Evolutionary conservation across 305 asterid species (phyloP).

Genomic region (Fraxinus baroniana): DNA sequence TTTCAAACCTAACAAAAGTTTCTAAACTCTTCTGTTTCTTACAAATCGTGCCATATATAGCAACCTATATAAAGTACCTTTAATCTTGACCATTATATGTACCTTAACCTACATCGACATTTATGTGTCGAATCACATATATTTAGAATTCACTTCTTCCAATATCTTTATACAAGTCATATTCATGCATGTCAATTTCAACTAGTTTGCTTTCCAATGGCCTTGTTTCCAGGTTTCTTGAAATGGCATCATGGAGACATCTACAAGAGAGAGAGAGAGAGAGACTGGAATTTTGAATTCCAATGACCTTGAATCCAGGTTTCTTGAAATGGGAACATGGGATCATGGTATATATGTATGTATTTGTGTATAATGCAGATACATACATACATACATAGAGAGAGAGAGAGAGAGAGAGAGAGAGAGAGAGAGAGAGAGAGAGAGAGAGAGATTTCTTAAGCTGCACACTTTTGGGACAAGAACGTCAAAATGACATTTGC

Average conservation of each 20-base stretch:
- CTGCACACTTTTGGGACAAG: constrained; percentile 29
- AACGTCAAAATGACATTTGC: constrained; percentile 35
- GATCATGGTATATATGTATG: background rate
- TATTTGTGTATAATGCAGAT: too few relatives aligned
- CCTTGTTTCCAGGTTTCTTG: background rate
- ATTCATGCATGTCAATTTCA: constrained; percentile 26
- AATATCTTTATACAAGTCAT: constrained; percentile 22
- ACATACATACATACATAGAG: background rate
- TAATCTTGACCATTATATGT: too few relatives aligned
- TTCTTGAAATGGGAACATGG: background rate
- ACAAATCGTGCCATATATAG: constrained; percentile 39
- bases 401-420: background rate
- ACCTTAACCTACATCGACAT: background rate
- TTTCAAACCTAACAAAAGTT: constrained; percentile 36
- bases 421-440: background rate
- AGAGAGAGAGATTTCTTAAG: constrained; percentile 14
- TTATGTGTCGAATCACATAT: background rate
- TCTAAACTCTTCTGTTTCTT: constrained; percentile 33
- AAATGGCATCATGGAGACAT: background rate
- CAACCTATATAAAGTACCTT: constrained; percentile 22
- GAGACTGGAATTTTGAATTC: background rate
- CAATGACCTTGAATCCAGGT: background rate
- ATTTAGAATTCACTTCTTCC: constrained; percentile 31
- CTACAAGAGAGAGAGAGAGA: background rate
- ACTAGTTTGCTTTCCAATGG: background rate